A percentile compares a stretch with the other conserved stretches of the same genome.
phyloP scores from a whole-genome alignment of 2,329 filamentous ascomycete species.

The Venturia pyrina region DNA sequence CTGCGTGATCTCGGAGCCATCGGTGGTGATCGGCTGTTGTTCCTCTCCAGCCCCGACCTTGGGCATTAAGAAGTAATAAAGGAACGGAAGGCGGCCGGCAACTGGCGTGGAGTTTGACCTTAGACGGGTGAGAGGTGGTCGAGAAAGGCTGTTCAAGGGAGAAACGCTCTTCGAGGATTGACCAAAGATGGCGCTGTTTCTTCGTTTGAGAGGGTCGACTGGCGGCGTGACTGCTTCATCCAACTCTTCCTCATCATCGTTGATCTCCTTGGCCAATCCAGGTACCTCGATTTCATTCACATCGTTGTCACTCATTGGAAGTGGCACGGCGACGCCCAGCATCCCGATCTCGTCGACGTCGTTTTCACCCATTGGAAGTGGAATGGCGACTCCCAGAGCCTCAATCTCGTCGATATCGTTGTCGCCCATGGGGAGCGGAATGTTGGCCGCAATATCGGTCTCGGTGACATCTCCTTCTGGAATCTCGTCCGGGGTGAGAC shows the following conservation, averaged over 20 bases:
- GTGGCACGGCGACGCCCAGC: conserved; percentile 38
- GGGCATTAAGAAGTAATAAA: neutral
- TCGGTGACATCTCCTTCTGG: conserved; percentile 35
- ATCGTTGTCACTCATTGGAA: conserved; percentile 58
- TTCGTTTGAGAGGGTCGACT: neutral
- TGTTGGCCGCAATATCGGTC: conserved; percentile 42
- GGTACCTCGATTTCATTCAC: conserved; percentile 74
- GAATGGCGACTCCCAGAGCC: conserved; percentile 58
- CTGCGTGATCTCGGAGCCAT: neutral
- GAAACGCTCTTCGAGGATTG: neutral
- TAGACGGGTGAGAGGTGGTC: conserved; percentile 5
- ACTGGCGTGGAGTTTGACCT: conserved; percentile 11
- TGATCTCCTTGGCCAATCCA: conserved; percentile 57
- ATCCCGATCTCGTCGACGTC: conserved; percentile 16
- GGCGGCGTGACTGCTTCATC: neutral
- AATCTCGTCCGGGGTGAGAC: conserved; percentile 18
- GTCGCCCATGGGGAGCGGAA: conserved; percentile 58
- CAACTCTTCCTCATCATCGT: conserved; percentile 32
- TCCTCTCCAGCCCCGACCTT: neutral
- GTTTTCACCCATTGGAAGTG: conserved; percentile 46
- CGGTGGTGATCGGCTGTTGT: neutral
- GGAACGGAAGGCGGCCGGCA: neutral
- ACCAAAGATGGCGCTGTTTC: neutral
- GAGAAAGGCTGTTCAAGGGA: neutral
- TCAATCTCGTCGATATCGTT: conserved; percentile 74